Conservation (phyloP, 2,329 filamentous ascomycete genomes). For the Trichoderma hamatum region DNA sequence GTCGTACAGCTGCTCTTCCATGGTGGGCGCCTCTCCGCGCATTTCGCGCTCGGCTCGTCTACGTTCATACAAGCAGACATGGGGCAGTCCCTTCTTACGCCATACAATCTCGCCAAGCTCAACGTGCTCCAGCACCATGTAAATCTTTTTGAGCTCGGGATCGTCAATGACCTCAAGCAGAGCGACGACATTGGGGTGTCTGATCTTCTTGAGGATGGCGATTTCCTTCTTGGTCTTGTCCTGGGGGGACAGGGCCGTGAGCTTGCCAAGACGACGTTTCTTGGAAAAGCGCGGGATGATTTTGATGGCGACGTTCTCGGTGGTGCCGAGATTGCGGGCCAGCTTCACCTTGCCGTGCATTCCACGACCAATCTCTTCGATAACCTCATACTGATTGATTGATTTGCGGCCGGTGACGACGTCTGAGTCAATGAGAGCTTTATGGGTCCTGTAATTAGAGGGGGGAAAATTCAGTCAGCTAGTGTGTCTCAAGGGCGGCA, state of each 20-base stretch:
- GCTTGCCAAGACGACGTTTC: conserved; percentile 85
- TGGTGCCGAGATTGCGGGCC: conserved; percentile 75
- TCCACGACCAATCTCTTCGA: conserved; percentile 92
- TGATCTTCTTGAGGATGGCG: conserved; percentile 96
- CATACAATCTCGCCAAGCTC: conserved; percentile 93
- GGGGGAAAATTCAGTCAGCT: not conserved
- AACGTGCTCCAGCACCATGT: conserved; percentile 95
- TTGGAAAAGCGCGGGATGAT: conserved; percentile 97
- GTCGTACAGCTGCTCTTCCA: conserved; percentile 63
- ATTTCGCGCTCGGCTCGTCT: conserved; percentile 75
- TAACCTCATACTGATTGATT: conserved; percentile 97
- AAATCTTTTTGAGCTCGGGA: conserved; percentile 94
- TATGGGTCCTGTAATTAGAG: conserved; percentile 69
- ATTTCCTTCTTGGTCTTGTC: conserved; percentile 95
- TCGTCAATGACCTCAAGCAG: conserved; percentile 97
- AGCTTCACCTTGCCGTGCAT: conserved; percentile 98
- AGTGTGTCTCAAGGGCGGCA: not conserved
- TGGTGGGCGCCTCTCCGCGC: conserved; percentile 59
- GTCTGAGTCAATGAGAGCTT: conserved; percentile 88
- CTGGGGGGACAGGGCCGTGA: conserved; percentile 65
- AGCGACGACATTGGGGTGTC: conserved; percentile 95
- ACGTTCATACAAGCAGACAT: conserved; percentile 82
- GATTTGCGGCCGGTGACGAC: conserved; percentile 87
- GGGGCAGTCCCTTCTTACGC: conserved; percentile 83
- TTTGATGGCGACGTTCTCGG: conserved; percentile 91